Conservation (phyloP, 2,329 filamentous ascomycete genomes). For the Arthrobotrys sinensis region DNA sequence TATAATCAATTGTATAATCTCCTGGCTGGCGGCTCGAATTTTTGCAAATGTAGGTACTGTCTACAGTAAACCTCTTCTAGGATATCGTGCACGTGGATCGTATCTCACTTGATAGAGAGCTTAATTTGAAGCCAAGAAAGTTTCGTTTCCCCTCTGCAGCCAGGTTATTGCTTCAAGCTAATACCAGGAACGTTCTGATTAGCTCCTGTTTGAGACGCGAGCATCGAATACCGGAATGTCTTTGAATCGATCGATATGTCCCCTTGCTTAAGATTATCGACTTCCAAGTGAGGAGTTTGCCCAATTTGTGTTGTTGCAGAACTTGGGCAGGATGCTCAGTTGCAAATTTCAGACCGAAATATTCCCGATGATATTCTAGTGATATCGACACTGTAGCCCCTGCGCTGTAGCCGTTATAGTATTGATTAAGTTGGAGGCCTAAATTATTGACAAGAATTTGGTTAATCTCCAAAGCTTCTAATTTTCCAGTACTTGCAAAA, state of each 20-base stretch:
- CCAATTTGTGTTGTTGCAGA: slow-evolving; percentile 33
- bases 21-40: slow-evolving; percentile 33
- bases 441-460: slow-evolving; percentile 13
- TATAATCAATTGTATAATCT: not conserved
- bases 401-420: slow-evolving; percentile 5
- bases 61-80: slow-evolving; percentile 16
- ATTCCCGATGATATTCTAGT: slow-evolving; percentile 20
- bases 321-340: slow-evolving; percentile 6
- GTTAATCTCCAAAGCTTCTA: slow-evolving; percentile 4
- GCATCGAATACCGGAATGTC: slow-evolving; percentile 39
- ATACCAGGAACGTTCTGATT: slow-evolving; percentile 16
- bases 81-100: slow-evolving; percentile 44
- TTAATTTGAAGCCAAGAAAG: slow-evolving; percentile 39
- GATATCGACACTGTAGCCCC: slow-evolving; percentile 15
- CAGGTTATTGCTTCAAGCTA: slow-evolving; percentile 18
- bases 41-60: slow-evolving; percentile 8
- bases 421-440: slow-evolving; percentile 22
- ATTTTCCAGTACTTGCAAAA: not conserved
- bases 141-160: not conserved
- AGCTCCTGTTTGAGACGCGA: slow-evolving; percentile 24
- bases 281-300: slow-evolving; percentile 7
- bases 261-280: slow-evolving; percentile 55
- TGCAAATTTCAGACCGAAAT: slow-evolving; percentile 13
- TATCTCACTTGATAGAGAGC: slow-evolving; percentile 39
- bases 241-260: slow-evolving; percentile 16